Evolutionary conservation across 768 basidiomycete genomes (phyloP).

Genomic region (Pisolithus sp.): DNA sequence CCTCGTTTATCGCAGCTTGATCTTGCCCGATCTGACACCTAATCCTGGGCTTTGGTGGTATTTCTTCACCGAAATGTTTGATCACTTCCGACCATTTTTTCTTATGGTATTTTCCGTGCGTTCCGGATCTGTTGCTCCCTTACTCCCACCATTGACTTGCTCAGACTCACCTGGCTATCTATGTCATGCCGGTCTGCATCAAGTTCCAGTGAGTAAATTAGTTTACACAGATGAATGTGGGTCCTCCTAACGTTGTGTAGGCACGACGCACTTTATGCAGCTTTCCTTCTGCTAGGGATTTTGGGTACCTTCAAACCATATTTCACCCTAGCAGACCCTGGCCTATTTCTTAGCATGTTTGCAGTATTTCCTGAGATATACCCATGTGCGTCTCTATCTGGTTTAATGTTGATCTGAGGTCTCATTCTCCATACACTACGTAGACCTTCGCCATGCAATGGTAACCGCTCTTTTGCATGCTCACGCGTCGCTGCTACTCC

Average conservation of each 20-base stretch:
- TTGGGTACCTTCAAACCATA: slow-evolving; percentile 87
- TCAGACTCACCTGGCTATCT: slow-evolving; percentile 77
- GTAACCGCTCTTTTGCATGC: slow-evolving; percentile 77
- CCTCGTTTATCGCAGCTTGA: slow-evolving; percentile 43
- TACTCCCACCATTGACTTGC: neutral
- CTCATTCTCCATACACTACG: neutral
- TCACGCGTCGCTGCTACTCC: slow-evolving; percentile 80
- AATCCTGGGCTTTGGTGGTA: slow-evolving; percentile 98
- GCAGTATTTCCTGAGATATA: slow-evolving; percentile 78
- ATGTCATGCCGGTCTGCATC: slow-evolving; percentile 76
- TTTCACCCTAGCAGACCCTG: slow-evolving; percentile 83
- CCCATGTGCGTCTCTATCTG: slow-evolving; percentile 51
- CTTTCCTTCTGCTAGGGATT: slow-evolving; percentile 69
- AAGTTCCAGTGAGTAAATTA: slow-evolving; percentile 68
- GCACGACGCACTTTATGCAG: slow-evolving; percentile 78
- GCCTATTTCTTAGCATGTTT: slow-evolving; percentile 78
- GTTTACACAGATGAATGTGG: neutral
- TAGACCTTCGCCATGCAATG: slow-evolving; percentile 82
- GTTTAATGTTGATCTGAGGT: neutral
- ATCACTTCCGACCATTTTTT: slow-evolving; percentile 95
- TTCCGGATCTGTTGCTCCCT: neutral
- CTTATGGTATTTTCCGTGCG: slow-evolving; percentile 87
- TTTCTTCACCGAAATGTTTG: slow-evolving; percentile 99
- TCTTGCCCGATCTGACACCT: slow-evolving; percentile 84
- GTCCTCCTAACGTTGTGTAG: slow-evolving; percentile 31